Conservation (phyloP, 1,284 basidiomycete genomes). For the Malassezia dermatis region DNA sequence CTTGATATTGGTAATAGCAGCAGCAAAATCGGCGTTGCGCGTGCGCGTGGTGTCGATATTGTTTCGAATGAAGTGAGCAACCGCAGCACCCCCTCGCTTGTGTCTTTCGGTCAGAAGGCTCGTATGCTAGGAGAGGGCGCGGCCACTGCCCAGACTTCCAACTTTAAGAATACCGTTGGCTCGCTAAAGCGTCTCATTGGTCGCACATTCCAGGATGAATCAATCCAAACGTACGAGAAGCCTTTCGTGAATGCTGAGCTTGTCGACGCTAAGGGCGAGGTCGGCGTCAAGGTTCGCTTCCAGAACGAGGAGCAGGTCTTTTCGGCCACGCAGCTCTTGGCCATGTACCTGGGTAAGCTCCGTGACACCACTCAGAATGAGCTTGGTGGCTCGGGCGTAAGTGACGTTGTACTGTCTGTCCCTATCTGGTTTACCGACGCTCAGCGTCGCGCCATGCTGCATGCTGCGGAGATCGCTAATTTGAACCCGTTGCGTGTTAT, state of each 20-base stretch:
- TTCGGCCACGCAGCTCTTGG: constrained; percentile 46
- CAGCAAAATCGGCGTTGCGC: constrained; percentile 40
- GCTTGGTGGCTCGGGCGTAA: constrained; percentile 38
- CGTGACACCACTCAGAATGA: constrained; percentile 43
- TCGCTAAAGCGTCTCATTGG: constrained; percentile 46
- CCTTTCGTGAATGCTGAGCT: constrained; percentile 45
- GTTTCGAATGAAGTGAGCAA: constrained; percentile 46
- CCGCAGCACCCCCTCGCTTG: constrained; percentile 43
- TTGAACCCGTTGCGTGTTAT: constrained; percentile 46
- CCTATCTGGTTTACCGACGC: constrained; percentile 46
- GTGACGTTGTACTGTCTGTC: constrained; percentile 45
- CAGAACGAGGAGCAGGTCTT: constrained; percentile 40
- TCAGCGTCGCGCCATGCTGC: constrained; percentile 44
- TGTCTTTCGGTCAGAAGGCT: constrained; percentile 45
- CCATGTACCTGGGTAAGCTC: constrained; percentile 46
- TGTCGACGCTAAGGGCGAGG: constrained; percentile 44
- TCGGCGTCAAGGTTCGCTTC: constrained; percentile 46
- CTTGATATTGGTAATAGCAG: constrained; percentile 43
- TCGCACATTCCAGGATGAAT: constrained; percentile 36
- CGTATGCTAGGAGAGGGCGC: constrained; percentile 45
- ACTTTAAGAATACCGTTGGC: constrained; percentile 48
- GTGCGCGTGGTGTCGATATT: constrained; percentile 44
- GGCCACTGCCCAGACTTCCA: constrained; percentile 45
- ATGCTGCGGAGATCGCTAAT: constrained; percentile 45
- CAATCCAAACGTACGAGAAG: constrained; percentile 43